Evolutionary conservation across 176 grass and related monocot species (phyloP), one percentile per base, ranked within the genome.

Genomic region (Triticum timopheevii): DNA sequence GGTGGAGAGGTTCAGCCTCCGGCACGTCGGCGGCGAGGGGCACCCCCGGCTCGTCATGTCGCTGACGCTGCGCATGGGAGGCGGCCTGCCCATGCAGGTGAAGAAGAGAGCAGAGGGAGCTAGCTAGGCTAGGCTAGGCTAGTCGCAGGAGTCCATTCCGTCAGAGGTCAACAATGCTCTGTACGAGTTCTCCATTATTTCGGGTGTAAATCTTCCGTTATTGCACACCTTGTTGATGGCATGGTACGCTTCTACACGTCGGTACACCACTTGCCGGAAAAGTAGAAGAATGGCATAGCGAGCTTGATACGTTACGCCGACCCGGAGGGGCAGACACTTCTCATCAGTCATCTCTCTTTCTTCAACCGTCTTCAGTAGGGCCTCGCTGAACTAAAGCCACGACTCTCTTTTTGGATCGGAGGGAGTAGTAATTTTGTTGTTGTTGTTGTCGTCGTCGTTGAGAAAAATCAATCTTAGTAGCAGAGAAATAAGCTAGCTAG

Each of bases 21-120:
- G 23, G 42, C 79, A 76, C 77, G 65, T 83, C 64, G 70, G 86
- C 49, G 69, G 59, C 39, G 75, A 87, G 83, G 54, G 5, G 6
- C 81, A 42, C 3, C 90, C 88, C 1, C 86, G 82, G 7, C 73
- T 86, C 8, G 11, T 95, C 42, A 76, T 95, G 62, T 95, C 80
- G 49, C 5, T 91, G 61, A 93, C 88, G n/a, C 70, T 93, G 49
- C 71, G 82, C 24, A 95, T 92, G 88, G 63, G 88, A 78, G 88
- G 85, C 6, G 93, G 93, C 39, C 61, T 90, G 82, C 80, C 58
- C 3, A 82, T 92, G 88, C 65, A 87, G 36, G 34, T 61, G n/a
- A 42, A 42, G 28, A 30, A 30, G 28, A 30, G 24, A 73, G 22
- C 34, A 83, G 52, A 71, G 24, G 28, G 54, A 23, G 28, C 24